These are phyloP conservation scores for Corymbia maculata DNA, from an alignment of 345 rosid species.

Conservation along the genomic window DNA sequence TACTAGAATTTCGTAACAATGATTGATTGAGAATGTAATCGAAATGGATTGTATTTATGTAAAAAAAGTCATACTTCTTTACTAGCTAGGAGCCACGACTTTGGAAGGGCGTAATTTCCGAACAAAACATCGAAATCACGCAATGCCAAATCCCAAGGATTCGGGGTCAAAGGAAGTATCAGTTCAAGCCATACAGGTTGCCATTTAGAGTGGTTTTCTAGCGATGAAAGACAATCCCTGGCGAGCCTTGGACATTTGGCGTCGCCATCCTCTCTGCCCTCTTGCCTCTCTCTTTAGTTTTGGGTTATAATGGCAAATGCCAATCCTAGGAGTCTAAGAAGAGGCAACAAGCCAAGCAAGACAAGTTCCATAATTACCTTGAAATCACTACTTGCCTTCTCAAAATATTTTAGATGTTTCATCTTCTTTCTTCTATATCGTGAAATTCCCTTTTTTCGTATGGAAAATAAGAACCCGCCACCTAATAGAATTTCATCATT, in stretches of 20 bases:
- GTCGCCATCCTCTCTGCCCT: not conserved
- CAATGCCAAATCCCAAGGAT: too few relatives aligned
- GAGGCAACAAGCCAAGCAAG: not conserved
- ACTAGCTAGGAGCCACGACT: too few relatives aligned
- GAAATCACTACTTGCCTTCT: not conserved
- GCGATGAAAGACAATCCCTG: fast-evolving
- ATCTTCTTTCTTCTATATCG: too few relatives aligned
- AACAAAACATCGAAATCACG: not conserved
- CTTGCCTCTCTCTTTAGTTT: not conserved
- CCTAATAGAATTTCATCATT: not conserved
- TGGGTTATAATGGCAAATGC: not conserved
- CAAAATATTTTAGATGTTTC: too few relatives aligned
- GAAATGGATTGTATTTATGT: too few relatives aligned
- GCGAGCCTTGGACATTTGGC: fast-evolving
- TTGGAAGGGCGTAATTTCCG: not conserved
- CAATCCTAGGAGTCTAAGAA: not conserved
- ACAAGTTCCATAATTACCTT: fast-evolving
- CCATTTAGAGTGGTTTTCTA: too few relatives aligned
- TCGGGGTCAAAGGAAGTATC: too few relatives aligned
- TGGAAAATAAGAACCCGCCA: not conserved
- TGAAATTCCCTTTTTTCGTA: not conserved
- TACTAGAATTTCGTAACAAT: too few relatives aligned
- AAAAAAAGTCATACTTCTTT: too few relatives aligned
- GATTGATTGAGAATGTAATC: too few relatives aligned
- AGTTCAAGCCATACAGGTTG: too few relatives aligned